Evolutionary conservation across 202 grass and related monocot genomes (phyloP), one percentile per base, ranked within the genome.

Genomic region (Sporobolus alterniflorus): DNA sequence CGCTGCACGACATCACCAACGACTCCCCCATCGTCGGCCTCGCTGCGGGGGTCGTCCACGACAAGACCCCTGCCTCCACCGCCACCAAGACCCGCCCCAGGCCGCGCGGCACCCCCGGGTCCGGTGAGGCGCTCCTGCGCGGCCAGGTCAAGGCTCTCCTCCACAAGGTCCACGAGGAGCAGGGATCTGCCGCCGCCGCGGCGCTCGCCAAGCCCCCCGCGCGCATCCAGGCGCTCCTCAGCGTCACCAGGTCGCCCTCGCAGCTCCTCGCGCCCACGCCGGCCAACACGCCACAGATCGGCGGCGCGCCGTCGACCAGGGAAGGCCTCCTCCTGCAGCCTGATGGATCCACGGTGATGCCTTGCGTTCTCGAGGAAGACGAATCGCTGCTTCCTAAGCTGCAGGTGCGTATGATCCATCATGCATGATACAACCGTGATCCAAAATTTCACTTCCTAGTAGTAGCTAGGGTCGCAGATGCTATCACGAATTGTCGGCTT

Each of bases 181-280:
- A 80, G 49, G 82, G 55, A 14, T 83, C 69, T 67, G 48, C 70
- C 15, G 68, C 50, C 52, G n/a, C 75, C 12, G 76, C 84, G 25
- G 77, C 73, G 11, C 29, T 55, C 69, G 60, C 52, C 59, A 24
- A 42, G 33, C 41, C 81, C 15, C 47, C 81, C 22, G 78, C 76
- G 20, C 84, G 47, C 78, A 86, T 85, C 84, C 84, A 82, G 34
- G 71, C 70, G 25, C 71, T 91, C 17, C 80, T 81, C 49, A 84
- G 85, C 64, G 56, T 94, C 48, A 22, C 69, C 71, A 78, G 77
- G 47, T 96, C 91, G 11, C 89, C 93, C 24, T 54, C 84, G 0
- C 87, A 92, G 75, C 89, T 98, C n/a, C 93, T 99, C 28, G 93
- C 96, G 32, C 93, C 96, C 49, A 99, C 93, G 13, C 93, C 96